Evolutionary conservation across 305 asterid genomes (phyloP), one percentile per base, ranked within the genome.

Genomic region (Fraxinus greggii): DNA sequence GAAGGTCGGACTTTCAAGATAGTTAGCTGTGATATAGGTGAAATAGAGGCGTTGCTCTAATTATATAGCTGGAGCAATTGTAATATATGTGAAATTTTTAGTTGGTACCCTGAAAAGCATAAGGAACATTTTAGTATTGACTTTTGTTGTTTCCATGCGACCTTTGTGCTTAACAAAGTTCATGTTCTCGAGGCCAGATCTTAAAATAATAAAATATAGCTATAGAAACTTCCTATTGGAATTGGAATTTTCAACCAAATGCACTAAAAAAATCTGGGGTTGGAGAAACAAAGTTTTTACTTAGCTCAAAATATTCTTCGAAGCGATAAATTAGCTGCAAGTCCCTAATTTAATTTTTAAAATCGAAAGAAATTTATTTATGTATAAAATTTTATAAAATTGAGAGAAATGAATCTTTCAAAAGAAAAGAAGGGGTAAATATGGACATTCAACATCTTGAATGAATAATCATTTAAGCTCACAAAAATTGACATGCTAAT

Each of bases 141-240:
- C 78, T 63, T 81, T 91, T 79, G 86, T 23, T 76, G 56, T 85
- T 79, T 72, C 88, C 78, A 88, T 84, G 90, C 76, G 65, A 80
- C 83, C 77, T 82, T 84, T 82, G 69, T 78, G 69, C 83, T 84
- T 29, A 72, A 83, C 85, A 81, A 85, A 72, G 77, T 82, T 76
- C 85, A 78, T 79, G 86, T 88, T 89, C 90, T 90, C 92, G 86
- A 92, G 93, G 92, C 31, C 86, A 80, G 79, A 85, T 85, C 70
- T 59, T 2, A 59, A 59, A 59, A 59, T 59, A 59, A 88, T 79
- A 75, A 86, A 85, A 83, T 79, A 74, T 80, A 84, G 84, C 73
- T 75, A 76, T 84, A 82, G 93, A 91, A 91, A 89, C 97, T 91
- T 92, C 92, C 76, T 91, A 42, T 12, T 36, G 87, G 90, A 85